Evolutionary conservation across 768 basidiomycete species (phyloP), one percentile per base, ranked within the genome.

Genomic region (Leccinum fibrillosum): DNA sequence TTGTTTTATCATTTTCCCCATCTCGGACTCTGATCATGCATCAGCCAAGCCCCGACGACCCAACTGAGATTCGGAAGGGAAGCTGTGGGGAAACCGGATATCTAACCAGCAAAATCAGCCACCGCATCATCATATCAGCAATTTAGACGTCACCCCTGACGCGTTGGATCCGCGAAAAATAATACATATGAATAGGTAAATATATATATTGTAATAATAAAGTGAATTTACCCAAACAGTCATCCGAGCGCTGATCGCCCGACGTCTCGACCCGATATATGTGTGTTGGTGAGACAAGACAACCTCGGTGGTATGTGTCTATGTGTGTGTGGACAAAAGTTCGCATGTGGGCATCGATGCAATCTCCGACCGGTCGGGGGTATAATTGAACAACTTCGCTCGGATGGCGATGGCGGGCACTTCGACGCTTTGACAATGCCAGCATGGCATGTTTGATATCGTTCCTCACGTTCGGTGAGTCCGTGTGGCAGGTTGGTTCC

Each of bases 11-110:
- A 30, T 39, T 19, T 49, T 15, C 17, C 37, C 48, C 64, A 58
- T 66, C 56, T 72, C 68, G 69, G 70, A 23, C 59, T 69, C 66
- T 70, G 64, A 70, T 65, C 47, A 42, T 19, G 39, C 47, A 48
- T 25, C 47, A 25, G n/a, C 42, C 42, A 42, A 42, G 42, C 42
- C 42, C 42, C 42, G 42, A 42, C 42, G 42, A 42, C 42, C 42
- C n/a, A 42, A 42, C n/a, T 42, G 42, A 42, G 42, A 42, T 42
- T 42, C 42, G 10, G 42, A 42, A 42, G 42, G n/a, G 23, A 21
- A 34, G 13, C 47, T 63, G 63, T 67, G 64, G 66, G 58, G 63
- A 67, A 66, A 25, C 17, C 54, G 54, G 37, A 39, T 39, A 39
- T 39, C 6, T 39, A n/a, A 42, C 42, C n/a, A 42, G 19, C 42